phyloP scores from a whole-genome alignment of 345 rosid genomes.

The Zanthoxylum bungeanum region DNA sequence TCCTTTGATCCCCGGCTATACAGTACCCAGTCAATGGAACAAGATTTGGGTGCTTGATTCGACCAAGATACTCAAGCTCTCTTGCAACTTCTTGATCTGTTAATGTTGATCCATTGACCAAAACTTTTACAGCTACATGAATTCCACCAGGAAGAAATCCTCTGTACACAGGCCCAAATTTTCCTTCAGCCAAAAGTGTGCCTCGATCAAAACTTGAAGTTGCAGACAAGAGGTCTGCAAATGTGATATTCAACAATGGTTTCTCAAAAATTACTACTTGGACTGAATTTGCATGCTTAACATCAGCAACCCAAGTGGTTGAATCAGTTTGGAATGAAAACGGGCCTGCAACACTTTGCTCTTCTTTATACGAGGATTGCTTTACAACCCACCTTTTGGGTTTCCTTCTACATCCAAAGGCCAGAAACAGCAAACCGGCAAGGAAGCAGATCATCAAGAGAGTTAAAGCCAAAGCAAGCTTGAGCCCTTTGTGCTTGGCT shows the following conservation, averaged over 20 bases:
- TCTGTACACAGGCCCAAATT: constrained; percentile 89
- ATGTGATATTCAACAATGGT: constrained; percentile 78
- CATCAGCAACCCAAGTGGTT: constrained; percentile 91
- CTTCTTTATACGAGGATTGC: constrained; percentile 67
- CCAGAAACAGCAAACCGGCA: constrained; percentile 56
- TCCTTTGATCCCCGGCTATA: constrained; percentile 92
- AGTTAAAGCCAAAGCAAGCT: constrained; percentile 68
- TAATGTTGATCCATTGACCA: constrained; percentile 85
- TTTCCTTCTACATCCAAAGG: constrained; percentile 65
- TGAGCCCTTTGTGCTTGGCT: constrained; percentile 41
- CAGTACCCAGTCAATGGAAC: constrained; percentile 91
- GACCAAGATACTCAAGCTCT: constrained; percentile 87
- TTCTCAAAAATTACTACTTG: constrained; percentile 84
- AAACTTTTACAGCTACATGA: constrained; percentile 91
- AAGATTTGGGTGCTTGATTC: constrained; percentile 84
- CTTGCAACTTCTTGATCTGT: constrained; percentile 88
- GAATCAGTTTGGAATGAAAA: constrained; percentile 92
- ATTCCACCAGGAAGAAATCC: constrained; percentile 91
- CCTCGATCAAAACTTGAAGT: constrained; percentile 85
- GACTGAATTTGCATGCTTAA: constrained; percentile 76
- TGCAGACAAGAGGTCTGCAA: constrained; percentile 83
- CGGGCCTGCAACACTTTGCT: constrained; percentile 72
- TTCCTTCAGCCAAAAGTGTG: constrained; percentile 88
- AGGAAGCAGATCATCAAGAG: constrained; percentile 65
- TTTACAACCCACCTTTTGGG: constrained; percentile 50